phyloP scores from a whole-genome alignment of 2,329 filamentous ascomycete species.

The Blastomyces emzantsi region DNA sequence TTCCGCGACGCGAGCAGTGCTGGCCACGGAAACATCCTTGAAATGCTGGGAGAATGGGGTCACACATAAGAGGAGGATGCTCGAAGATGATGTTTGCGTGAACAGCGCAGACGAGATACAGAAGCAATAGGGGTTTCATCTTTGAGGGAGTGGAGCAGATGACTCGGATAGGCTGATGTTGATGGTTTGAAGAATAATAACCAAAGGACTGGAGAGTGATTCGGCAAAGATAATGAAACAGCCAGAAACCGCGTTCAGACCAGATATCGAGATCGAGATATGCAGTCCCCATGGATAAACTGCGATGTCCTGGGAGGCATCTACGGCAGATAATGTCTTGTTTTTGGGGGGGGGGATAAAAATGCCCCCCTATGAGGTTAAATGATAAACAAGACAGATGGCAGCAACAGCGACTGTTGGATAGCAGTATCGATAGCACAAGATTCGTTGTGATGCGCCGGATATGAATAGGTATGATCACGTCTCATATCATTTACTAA shows the following conservation, averaged over 20 bases:
- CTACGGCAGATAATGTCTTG: background rate
- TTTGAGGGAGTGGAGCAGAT: slow-evolving; percentile 1
- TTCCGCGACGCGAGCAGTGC: slow-evolving; percentile 11
- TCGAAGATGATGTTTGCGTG: slow-evolving; percentile 10
- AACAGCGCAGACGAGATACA: background rate
- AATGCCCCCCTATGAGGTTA: background rate
- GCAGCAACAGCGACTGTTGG: background rate
- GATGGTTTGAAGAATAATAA: background rate
- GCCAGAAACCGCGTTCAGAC: background rate
- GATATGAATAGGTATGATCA: background rate
- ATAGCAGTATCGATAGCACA: background rate
- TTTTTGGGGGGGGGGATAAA: background rate
- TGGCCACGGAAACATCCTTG: slow-evolving; percentile 14
- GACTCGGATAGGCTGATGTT: background rate
- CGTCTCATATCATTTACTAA: background rate
- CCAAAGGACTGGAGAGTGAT: background rate
- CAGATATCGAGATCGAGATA: background rate
- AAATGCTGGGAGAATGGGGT: slow-evolving; percentile 12
- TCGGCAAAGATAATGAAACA: background rate
- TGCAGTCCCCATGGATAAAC: background rate
- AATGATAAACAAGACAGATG: background rate
- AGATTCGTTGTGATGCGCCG: background rate
- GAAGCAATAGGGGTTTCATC: slow-evolving; percentile 11
- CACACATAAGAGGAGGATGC: slow-evolving; percentile 9
- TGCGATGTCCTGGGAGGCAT: background rate